Percentiles rank a stretch among this genome's conserved stretches.
Conservation (phyloP, 108 stramenopile species). For the Skeletonema menzelii region DNA sequence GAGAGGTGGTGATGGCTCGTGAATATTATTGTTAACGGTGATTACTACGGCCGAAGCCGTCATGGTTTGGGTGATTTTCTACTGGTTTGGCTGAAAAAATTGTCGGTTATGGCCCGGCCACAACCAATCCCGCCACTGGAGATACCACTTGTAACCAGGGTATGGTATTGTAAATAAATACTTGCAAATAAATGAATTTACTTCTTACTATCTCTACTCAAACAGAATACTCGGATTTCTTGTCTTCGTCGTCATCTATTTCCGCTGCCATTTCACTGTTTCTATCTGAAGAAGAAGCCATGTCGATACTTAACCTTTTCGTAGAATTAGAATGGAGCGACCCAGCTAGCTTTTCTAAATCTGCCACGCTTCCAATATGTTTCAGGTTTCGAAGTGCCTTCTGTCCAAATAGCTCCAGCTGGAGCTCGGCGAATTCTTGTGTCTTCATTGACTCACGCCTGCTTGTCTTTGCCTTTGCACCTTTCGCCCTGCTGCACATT, state of each 20-base stretch:
- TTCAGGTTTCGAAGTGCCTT: constrained; percentile 26
- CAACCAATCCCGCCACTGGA: too few relatives aligned
- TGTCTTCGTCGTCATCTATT: neutral
- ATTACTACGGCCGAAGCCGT: too few relatives aligned
- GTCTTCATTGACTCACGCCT: constrained; percentile 27
- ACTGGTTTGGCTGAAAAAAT: too few relatives aligned
- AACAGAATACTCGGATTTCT: neutral
- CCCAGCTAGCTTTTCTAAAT: constrained; percentile 18
- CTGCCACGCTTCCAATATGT: constrained; percentile 15
- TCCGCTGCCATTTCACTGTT: neutral
- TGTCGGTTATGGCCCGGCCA: too few relatives aligned
- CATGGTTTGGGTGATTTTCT: too few relatives aligned
- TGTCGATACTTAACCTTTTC: too few relatives aligned
- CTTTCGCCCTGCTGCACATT: neutral
- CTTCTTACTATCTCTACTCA: neutral
- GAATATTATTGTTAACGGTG: too few relatives aligned
- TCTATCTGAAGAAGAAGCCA: too few relatives aligned
- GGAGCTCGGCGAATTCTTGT: constrained; percentile 26
- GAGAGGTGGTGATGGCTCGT: too few relatives aligned
- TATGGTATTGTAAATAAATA: too few relatives aligned
- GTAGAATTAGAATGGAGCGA: neutral
- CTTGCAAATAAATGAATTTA: too few relatives aligned
- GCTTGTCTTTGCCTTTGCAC: constrained; percentile 10
- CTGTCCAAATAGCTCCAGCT: constrained; percentile 32
- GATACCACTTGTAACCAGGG: too few relatives aligned